Conservation (phyloP, 83 land plant genomes). For the Picea mariana region DNA sequence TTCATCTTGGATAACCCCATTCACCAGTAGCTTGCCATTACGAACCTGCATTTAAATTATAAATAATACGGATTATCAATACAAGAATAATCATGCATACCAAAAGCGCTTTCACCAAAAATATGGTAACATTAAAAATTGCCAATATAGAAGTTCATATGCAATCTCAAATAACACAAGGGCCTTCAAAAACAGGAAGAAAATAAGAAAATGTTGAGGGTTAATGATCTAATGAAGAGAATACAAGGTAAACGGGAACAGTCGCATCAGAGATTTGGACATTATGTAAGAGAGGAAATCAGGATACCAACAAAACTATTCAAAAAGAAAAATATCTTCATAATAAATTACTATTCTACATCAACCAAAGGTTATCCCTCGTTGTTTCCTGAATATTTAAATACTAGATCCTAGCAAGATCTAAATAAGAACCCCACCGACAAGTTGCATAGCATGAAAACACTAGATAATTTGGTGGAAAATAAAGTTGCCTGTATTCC, state of each 20-base stretch:
- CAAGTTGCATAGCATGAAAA: neutral
- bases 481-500: neutral
- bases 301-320: neutral
- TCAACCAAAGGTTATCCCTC: neutral
- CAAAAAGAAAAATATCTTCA: neutral
- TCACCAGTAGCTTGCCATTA: conserved; percentile 65
- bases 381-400: neutral
- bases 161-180: neutral
- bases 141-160: neutral
- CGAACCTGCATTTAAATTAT: conserved; percentile 35
- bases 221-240: neutral
- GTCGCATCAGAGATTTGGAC: neutral
- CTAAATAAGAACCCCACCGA: neutral
- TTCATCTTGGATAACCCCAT: conserved; percentile 65
- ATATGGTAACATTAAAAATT: too few species aligned
- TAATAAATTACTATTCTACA: neutral
- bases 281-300: neutral
- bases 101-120: too few species aligned
- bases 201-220: neutral
- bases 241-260: neutral
- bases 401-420: neutral
- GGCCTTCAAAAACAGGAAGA: neutral
- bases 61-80: neutral
- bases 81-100: neutral
- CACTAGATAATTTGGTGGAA: neutral